Conservation (phyloP, 1,284 basidiomycete genomes). For the Cryptococcus sp. region DNA sequence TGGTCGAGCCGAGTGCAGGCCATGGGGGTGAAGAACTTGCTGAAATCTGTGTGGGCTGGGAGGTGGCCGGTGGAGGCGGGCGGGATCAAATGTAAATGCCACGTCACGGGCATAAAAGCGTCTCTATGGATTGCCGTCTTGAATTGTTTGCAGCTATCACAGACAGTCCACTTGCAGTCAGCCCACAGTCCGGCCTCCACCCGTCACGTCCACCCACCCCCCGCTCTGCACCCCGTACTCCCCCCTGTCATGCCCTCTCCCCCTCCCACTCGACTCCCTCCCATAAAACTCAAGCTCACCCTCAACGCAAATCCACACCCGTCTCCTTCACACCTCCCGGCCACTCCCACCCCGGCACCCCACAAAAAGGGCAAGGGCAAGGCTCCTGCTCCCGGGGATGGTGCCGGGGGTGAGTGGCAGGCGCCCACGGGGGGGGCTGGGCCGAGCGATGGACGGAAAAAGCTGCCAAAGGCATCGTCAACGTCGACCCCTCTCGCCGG, state of each 20-base stretch:
- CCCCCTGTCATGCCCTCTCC: slow-evolving; percentile 21
- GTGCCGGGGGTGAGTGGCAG: no score
- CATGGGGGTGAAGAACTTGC: slow-evolving; percentile 4
- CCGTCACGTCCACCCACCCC: slow-evolving; percentile 15
- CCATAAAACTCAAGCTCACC: slow-evolving; percentile 39
- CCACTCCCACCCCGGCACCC: not conserved
- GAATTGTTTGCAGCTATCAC: not conserved
- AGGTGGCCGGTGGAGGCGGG: not conserved
- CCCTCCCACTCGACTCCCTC: slow-evolving; percentile 47
- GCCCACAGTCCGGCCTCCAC: slow-evolving; percentile 14
- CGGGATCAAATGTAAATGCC: not conserved
- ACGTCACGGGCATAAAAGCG: not conserved
- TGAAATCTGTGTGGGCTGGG: not conserved
- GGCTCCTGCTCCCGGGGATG: not conserved
- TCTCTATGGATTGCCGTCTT: not conserved
- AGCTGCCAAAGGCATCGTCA: slow-evolving; percentile 6
- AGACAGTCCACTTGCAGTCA: no score
- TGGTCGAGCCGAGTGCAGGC: slow-evolving; percentile 1
- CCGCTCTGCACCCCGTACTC: not conserved
- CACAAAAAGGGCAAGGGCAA: slow-evolving; percentile 10
- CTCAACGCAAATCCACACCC: slow-evolving; percentile 3
- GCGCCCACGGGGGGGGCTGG: no score
- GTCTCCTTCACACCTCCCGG: not conserved
- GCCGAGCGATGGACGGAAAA: not conserved
- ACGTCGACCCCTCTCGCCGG: not conserved